Percentiles rank a stretch among this genome's conserved stretches.
These are phyloP conservation scores for Solanum aculeatissimum DNA, from an alignment of 305 asterid species.

Conservation along the genomic window DNA sequence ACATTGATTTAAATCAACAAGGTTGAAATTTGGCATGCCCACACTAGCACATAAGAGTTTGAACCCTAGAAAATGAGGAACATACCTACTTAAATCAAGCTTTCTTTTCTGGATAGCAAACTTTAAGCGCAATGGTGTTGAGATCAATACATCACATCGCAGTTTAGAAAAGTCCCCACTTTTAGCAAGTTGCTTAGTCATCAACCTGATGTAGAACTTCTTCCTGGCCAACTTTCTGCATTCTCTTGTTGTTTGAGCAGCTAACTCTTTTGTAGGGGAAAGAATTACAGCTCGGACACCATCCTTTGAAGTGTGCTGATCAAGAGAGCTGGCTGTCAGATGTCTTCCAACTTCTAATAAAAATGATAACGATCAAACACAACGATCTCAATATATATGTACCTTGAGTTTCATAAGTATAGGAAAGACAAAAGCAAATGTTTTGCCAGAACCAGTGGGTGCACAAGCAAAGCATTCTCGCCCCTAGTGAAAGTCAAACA, in stretches of 20 bases:
- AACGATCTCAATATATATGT: neutral
- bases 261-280: constrained; percentile 92
- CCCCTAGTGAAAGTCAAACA: constrained; percentile 38
- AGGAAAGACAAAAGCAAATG: constrained; percentile 80
- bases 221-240: constrained; percentile 79
- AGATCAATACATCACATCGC: constrained; percentile 87
- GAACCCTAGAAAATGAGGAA: neutral
- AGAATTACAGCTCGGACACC: constrained; percentile 79
- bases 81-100: constrained; percentile 89
- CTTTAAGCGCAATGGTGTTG: constrained; percentile 71
- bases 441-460: constrained; percentile 93
- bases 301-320: constrained; percentile 65
- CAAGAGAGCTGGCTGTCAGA: constrained; percentile 14
- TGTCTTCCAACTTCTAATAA: neutral
- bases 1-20: neutral
- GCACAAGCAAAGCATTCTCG: constrained; percentile 95
- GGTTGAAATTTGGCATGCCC: neutral
- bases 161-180: constrained; percentile 70
- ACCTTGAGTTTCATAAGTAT: constrained; percentile 81
- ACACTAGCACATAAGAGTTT: neutral
- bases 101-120: constrained; percentile 67
- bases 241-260: constrained; percentile 95
- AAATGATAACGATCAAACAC: neutral
- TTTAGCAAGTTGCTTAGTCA: constrained; percentile 85
- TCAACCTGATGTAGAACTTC: constrained; percentile 64